A percentile compares a stretch with the other conserved stretches of the same genome.
phyloP scores from a whole-genome alignment of 1,139 yeast genomes.

The Kodamaea arcana region DNA sequence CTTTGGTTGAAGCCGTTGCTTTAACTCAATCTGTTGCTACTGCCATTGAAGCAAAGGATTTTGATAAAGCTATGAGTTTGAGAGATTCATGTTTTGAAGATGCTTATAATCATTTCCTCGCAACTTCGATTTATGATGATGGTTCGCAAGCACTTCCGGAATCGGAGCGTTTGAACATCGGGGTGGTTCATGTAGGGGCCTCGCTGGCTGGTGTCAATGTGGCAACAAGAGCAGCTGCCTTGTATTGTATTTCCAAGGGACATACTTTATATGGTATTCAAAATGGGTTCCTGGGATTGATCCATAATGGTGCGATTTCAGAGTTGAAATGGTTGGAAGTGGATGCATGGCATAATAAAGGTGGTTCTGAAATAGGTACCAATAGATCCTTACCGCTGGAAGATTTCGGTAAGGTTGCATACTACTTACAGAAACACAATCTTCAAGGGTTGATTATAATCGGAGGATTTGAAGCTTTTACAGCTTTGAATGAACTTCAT shows the following conservation, averaged over 20 bases:
- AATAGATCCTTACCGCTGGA: constrained; percentile 68
- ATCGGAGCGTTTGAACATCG: constrained; percentile 60
- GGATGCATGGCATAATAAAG: constrained; percentile 69
- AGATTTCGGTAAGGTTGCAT: constrained; percentile 69
- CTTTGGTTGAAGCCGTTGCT: constrained; percentile 68
- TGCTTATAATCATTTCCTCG: constrained; percentile 65
- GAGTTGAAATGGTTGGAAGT: constrained; percentile 64
- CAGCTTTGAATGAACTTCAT: constrained; percentile 63
- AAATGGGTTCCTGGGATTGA: constrained; percentile 72
- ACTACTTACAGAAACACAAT: constrained; percentile 66
- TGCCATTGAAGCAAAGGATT: constrained; percentile 56
- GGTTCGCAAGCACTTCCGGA: constrained; percentile 50
- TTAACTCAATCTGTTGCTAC: constrained; percentile 68
- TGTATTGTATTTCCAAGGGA: constrained; percentile 71
- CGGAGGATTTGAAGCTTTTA: constrained; percentile 81
- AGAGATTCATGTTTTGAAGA: constrained; percentile 73
- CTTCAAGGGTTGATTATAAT: constrained; percentile 72
- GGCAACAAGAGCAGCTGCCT: constrained; percentile 71
- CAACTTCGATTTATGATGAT: constrained; percentile 69
- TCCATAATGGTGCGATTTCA: constrained; percentile 68
- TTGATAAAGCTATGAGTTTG: constrained; percentile 61
- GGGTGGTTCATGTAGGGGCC: constrained; percentile 77
- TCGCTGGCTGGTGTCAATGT: constrained; percentile 81
- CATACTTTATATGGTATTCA: constrained; percentile 71
- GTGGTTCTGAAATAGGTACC: constrained; percentile 83